phyloP scores from a whole-genome alignment of 2,329 filamentous ascomycete species.

The Diaporthe sp. region DNA sequence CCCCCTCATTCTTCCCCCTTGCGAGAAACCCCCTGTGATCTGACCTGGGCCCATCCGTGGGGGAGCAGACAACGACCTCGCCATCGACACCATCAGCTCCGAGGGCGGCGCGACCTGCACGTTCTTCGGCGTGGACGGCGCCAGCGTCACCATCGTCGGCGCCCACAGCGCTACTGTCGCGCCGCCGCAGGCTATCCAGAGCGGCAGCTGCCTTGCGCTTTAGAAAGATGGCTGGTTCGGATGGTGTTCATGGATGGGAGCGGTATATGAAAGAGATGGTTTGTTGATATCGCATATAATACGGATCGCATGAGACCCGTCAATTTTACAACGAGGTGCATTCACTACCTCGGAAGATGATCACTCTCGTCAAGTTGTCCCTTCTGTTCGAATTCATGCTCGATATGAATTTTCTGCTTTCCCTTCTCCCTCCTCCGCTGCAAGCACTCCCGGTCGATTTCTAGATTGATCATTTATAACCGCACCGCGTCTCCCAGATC shows the following conservation, averaged over 20 bases:
- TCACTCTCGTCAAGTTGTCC: too few species aligned
- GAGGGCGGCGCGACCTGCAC: slow-evolving; percentile 19
- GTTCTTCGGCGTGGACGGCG: not conserved
- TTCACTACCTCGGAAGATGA: too few species aligned
- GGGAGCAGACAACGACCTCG: slow-evolving; percentile 21
- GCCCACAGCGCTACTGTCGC: slow-evolving; percentile 13
- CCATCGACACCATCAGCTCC: slow-evolving; percentile 29
- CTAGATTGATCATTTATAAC: slow-evolving; percentile 23
- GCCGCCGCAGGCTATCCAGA: slow-evolving; percentile 25
- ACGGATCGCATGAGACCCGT: not conserved
- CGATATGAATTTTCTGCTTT: too few species aligned
- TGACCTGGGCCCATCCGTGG: not conserved
- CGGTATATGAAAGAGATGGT: not conserved
- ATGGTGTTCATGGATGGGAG: not conserved
- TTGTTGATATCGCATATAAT: not conserved
- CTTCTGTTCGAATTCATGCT: too few species aligned
- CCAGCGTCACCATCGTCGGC: slow-evolving; percentile 21
- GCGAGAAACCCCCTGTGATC: not conserved
- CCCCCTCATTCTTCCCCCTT: not conserved
- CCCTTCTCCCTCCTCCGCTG: too few species aligned
- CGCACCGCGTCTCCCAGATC: slow-evolving; percentile 50
- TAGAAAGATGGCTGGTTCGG: not conserved
- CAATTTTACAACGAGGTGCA: not conserved
- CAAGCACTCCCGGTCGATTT: too few species aligned
- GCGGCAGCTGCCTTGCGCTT: slow-evolving; percentile 19